Evolutionary conservation across 2,329 filamentous ascomycete genomes (phyloP).

Genomic region (Colletotrichum viniferum): DNA sequence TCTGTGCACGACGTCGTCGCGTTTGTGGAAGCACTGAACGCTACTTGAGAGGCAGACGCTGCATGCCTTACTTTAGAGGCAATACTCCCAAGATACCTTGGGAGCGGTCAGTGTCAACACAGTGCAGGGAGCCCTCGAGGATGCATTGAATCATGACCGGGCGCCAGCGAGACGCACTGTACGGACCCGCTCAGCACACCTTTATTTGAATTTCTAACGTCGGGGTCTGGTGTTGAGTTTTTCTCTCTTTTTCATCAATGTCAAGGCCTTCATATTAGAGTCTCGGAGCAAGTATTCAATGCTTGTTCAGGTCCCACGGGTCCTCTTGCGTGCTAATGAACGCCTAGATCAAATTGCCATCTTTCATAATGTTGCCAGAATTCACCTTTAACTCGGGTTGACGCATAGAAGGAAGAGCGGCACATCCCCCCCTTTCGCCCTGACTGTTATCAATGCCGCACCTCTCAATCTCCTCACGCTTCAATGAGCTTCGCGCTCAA

Average conservation of each 20-base stretch:
- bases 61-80: background rate
- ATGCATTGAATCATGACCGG: background rate
- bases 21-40: background rate
- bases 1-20: background rate
- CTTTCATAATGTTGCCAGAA: constrained; percentile 74
- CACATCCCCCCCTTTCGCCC: constrained; percentile 30
- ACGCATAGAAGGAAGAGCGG: constrained; percentile 51
- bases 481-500: background rate
- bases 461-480: background rate
- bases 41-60: background rate
- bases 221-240: constrained; percentile 40
- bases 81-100: background rate
- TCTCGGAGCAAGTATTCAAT: constrained; percentile 95
- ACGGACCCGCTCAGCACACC: constrained; percentile 54
- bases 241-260: constrained; percentile 68
- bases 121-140: background rate
- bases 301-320: constrained; percentile 85
- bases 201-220: constrained; percentile 80
- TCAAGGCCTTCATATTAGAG: constrained; percentile 98
- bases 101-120: background rate
- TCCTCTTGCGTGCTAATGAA: constrained; percentile 97
- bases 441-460: background rate
- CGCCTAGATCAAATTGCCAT: constrained; percentile 84
- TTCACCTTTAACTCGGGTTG: constrained; percentile 47
- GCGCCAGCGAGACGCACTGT: background rate